These are phyloP conservation scores for Rhodotorula sp. DNA, from an alignment of 1,284 basidiomycete genomes.

Conservation along the genomic window DNA sequence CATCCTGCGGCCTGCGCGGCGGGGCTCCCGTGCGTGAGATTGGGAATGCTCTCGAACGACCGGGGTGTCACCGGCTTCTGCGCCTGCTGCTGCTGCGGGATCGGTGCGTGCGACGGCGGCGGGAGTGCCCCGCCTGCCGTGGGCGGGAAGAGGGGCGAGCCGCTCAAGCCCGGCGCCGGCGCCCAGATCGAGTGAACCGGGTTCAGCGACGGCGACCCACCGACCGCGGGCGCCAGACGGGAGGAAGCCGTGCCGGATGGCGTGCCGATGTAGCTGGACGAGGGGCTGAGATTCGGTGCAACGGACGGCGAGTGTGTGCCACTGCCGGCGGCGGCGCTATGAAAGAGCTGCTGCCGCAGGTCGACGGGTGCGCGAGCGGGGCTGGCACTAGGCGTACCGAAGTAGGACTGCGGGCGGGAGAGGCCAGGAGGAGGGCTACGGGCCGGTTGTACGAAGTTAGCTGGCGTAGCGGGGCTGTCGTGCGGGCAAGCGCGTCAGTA, in stretches of 20 bases:
- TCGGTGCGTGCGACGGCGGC: neutral
- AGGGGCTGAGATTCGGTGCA: neutral
- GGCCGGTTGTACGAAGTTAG: neutral
- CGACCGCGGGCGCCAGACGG: neutral
- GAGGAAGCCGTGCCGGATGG: neutral
- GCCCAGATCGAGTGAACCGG: slow-evolving; percentile 4
- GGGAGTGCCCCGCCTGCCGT: neutral
- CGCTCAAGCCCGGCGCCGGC: neutral
- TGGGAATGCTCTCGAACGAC: slow-evolving; percentile 35
- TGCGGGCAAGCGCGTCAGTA: too few species aligned
- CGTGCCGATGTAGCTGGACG: neutral
- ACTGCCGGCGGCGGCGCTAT: neutral
- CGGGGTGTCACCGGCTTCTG: slow-evolving; percentile 14
- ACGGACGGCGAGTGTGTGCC: neutral
- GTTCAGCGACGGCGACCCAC: neutral
- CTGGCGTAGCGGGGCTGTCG: too few species aligned
- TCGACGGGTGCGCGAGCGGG: slow-evolving; percentile 16
- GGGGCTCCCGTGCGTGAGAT: slow-evolving; percentile 21
- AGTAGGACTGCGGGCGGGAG: neutral
- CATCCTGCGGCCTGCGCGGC: slow-evolving; percentile 21
- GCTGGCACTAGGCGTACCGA: neutral
- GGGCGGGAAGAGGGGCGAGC: slow-evolving; percentile 6
- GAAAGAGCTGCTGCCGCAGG: slow-evolving; percentile 25
- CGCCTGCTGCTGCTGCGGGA: neutral
- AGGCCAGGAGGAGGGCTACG: neutral